Conservation (phyloP, 345 rosid species). For the Luvunga scandens region DNA sequence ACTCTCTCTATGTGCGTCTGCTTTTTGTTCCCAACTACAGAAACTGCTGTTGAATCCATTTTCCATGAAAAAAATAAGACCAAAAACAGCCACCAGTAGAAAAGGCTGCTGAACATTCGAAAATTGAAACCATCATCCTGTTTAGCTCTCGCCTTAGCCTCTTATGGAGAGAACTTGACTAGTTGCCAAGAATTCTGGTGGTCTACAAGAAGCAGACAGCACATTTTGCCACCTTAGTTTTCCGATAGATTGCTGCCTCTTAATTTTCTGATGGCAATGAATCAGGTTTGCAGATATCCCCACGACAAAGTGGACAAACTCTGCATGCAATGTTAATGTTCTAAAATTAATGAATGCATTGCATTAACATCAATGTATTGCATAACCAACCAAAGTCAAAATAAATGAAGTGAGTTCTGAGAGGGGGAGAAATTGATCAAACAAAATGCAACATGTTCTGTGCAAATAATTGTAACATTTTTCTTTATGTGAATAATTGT, state of each 20-base stretch:
- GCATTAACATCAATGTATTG: neutral
- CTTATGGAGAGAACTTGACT: neutral
- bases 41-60: slow-evolving; percentile 14
- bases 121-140: slow-evolving; percentile 4
- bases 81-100: slow-evolving; percentile 7
- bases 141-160: neutral
- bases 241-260: neutral
- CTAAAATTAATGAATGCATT: slow-evolving; percentile 7
- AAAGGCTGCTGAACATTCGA: neutral
- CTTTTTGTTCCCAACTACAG: neutral
- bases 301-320: slow-evolving; percentile 97
- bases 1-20: neutral
- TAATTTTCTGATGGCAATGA: slow-evolving; percentile 37
- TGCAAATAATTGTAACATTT: neutral
- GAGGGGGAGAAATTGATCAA: neutral
- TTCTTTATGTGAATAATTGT: too few species aligned
- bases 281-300: slow-evolving; percentile 76
- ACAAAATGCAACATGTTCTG: neutral
- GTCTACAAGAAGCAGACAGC: slow-evolving; percentile 1
- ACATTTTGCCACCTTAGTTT: neutral
- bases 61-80: slow-evolving; percentile 5
- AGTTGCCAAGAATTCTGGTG: neutral
- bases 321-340: slow-evolving; percentile 40
- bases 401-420: neutral
- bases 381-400: neutral